Conservation (phyloP, 257 asterid genomes). For the Ophiorrhiza pumila region DNA sequence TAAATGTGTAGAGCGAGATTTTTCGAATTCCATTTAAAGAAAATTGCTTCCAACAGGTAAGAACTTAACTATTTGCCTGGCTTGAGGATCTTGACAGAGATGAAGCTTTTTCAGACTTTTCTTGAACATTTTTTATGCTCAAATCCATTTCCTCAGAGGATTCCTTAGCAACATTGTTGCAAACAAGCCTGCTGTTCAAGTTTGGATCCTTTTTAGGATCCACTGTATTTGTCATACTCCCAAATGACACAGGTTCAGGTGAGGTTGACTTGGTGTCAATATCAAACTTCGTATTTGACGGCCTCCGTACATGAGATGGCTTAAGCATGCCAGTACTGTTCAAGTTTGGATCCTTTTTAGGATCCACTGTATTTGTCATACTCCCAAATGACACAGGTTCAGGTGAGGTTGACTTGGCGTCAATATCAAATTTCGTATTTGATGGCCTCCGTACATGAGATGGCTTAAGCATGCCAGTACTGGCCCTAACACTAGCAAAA, state of each 20-base stretch:
- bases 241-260: slow-evolving; percentile 41
- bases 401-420: slow-evolving; percentile 47
- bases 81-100: slow-evolving; percentile 35
- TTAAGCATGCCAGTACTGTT: slow-evolving; percentile 36
- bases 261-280: slow-evolving; percentile 52
- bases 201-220: slow-evolving; percentile 42
- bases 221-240: slow-evolving; percentile 27
- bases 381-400: slow-evolving; percentile 40
- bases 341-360: slow-evolving; percentile 39
- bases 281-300: slow-evolving; percentile 53
- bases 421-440: slow-evolving; percentile 51
- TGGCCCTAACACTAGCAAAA: slow-evolving; percentile 38
- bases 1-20: neutral
- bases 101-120: slow-evolving; percentile 47
- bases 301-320: slow-evolving; percentile 52
- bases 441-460: slow-evolving; percentile 58
- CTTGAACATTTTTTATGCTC: slow-evolving; percentile 37
- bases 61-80: slow-evolving; percentile 34
- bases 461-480: slow-evolving; percentile 40
- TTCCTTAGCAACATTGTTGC: slow-evolving; percentile 55
- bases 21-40: neutral
- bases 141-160: slow-evolving; percentile 49
- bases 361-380: slow-evolving; percentile 28
- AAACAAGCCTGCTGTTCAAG: slow-evolving; percentile 35
- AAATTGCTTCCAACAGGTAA: neutral